phyloP scores from a whole-genome alignment of 257 asterid genomes.

The Nicotiana benthamiana region DNA sequence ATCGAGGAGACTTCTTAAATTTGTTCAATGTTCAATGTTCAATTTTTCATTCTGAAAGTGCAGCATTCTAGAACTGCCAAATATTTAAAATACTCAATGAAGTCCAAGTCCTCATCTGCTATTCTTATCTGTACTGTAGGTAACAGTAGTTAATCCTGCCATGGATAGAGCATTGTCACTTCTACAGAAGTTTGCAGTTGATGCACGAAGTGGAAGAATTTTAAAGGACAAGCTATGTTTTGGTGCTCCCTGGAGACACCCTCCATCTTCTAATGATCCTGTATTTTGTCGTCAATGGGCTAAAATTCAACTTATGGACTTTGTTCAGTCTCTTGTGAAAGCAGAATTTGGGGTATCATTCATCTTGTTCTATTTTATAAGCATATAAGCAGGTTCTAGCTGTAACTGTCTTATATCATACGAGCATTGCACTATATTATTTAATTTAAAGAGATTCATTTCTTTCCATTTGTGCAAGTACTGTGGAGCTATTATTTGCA shows the following conservation, averaged over 20 bases:
- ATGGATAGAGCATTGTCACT: conserved; percentile 68
- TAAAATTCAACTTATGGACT: conserved; percentile 89
- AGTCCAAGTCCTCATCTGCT: background rate
- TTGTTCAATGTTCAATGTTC: background rate
- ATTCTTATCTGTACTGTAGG: conserved; percentile 29
- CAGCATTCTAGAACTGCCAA: background rate
- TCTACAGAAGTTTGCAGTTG: conserved; percentile 64
- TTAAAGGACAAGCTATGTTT: conserved; percentile 55
- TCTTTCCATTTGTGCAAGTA: background rate
- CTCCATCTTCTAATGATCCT: conserved; percentile 41
- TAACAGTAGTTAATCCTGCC: conserved; percentile 88
- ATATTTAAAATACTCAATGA: background rate
- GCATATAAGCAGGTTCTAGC: background rate
- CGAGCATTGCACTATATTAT: background rate
- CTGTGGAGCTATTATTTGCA: background rate
- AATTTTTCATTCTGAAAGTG: background rate
- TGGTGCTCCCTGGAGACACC: conserved; percentile 98
- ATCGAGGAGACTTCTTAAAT: background rate
- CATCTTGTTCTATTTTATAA: background rate
- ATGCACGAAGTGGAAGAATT: conserved; percentile 61
- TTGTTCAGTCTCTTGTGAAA: conserved; percentile 65
- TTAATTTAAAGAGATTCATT: background rate
- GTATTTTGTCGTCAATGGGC: conserved; percentile 47
- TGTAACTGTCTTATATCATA: background rate
- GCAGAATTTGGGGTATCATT: conserved; percentile 77